phyloP scores from a whole-genome alignment of 208 protist genomes.

The Acanthamoeba healyi region DNA sequence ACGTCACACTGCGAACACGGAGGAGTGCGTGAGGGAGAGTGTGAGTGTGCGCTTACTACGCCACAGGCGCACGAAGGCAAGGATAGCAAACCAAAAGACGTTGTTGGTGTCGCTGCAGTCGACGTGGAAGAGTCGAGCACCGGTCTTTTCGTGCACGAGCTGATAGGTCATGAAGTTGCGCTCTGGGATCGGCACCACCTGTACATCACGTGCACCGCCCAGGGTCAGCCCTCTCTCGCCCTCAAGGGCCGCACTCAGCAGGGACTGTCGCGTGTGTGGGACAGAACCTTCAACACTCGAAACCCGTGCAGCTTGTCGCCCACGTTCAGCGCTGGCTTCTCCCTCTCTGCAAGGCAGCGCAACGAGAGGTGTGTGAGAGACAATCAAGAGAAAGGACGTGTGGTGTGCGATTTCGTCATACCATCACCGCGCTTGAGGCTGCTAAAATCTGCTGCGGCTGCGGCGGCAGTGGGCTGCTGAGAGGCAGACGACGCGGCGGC shows the following conservation, averaged over 20 bases:
- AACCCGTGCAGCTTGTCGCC: slow-evolving; percentile 20
- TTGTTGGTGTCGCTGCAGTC: slow-evolving; percentile 96
- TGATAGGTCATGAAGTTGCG: slow-evolving; percentile 74
- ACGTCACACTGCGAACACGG: slow-evolving; percentile 91
- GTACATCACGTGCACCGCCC: neutral
- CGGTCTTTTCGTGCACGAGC: slow-evolving; percentile 80
- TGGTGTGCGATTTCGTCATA: neutral
- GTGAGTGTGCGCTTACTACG: neutral
- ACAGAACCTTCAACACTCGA: slow-evolving; percentile 1
- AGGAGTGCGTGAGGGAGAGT: neutral
- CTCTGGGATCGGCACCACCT: slow-evolving; percentile 72
- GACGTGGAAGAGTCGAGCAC: slow-evolving; percentile 90
- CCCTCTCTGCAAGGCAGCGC: neutral
- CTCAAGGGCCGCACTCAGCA: neutral
- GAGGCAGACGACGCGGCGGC: neutral
- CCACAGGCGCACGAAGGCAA: neutral
- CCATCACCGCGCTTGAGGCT: neutral
- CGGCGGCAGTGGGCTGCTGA: too few relatives aligned
- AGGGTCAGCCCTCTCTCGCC: neutral
- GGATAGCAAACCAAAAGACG: slow-evolving; percentile 92
- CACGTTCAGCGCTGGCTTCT: neutral
- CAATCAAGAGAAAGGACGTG: neutral
- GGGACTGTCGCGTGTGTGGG: neutral
- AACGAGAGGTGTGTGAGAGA: neutral
- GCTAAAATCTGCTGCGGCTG: neutral